A percentile compares a stretch with the other conserved stretches of the same genome.
These are phyloP conservation scores for Begonia loranthoides DNA, from an alignment of 306 rosid species.

Conservation along the genomic window DNA sequence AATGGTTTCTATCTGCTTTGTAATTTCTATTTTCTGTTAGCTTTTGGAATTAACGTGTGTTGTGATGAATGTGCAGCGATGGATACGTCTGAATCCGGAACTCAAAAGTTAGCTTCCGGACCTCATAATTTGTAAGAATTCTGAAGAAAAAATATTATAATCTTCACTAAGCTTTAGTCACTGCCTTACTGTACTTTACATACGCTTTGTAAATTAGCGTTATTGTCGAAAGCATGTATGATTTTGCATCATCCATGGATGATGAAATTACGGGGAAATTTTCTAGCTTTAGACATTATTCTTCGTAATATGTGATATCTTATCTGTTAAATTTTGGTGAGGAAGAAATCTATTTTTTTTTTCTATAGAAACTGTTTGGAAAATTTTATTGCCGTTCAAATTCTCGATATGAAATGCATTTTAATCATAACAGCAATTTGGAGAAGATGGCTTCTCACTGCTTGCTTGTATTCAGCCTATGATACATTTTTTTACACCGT, in stretches of 20 bases:
- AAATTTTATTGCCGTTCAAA: too few species aligned
- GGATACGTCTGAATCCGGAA: conserved; percentile 1
- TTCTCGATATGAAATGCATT: too few species aligned
- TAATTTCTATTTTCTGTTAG: not conserved
- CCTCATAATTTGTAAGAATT: not conserved
- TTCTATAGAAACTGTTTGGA: too few species aligned
- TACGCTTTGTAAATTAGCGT: not conserved
- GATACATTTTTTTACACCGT: too few species aligned
- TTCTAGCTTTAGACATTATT: not conserved
- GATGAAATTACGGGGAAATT: not conserved
- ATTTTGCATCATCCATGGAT: not conserved
- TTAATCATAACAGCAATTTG: too few species aligned
- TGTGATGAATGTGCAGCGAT: not conserved
- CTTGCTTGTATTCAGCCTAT: too few species aligned
- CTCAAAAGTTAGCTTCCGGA: not conserved
- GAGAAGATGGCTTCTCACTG: too few species aligned
- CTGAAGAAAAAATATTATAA: not conserved
- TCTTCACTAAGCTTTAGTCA: too few species aligned
- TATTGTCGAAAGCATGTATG: not conserved
- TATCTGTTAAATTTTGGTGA: too few species aligned
- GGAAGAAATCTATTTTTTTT: too few species aligned
- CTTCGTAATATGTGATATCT: not conserved
- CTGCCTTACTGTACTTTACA: not conserved
- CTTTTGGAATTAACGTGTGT: not conserved
- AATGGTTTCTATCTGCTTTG: not conserved